These are phyloP conservation scores for Lolium multiflorum DNA, from an alignment of 176 grass and related monocot species.

Conservation along the genomic window DNA sequence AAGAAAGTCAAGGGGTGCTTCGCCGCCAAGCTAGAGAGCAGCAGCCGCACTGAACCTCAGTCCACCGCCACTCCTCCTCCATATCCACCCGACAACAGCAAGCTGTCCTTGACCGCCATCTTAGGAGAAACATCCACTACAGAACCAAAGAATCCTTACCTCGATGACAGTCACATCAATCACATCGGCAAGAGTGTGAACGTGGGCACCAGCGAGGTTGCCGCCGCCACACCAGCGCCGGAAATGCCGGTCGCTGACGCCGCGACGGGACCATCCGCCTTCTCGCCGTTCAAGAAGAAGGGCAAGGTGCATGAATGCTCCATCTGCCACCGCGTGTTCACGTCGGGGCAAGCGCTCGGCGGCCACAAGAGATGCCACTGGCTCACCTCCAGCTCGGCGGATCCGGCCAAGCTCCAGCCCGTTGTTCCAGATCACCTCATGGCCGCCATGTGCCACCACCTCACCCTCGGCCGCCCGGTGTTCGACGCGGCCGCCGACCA, in stretches of 20 bases:
- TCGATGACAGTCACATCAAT: too few relatives aligned
- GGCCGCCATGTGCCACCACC: slow-evolving; percentile 48
- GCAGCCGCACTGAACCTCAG: slow-evolving; percentile 24
- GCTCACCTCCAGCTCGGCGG: slow-evolving; percentile 55
- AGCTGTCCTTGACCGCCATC: not conserved
- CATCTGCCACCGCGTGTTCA: slow-evolving; percentile 87
- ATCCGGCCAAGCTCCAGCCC: slow-evolving; percentile 54
- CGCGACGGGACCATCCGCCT: not conserved
- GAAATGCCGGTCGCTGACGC: slow-evolving; percentile 47
- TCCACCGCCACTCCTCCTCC: not conserved
- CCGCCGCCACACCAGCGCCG: not conserved
- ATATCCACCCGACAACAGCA: not conserved
- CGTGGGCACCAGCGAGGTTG: not conserved
- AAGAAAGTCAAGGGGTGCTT: slow-evolving; percentile 92
- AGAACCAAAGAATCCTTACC: not conserved
- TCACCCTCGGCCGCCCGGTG: slow-evolving; percentile 48
- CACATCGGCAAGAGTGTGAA: not conserved
- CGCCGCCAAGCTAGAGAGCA: slow-evolving; percentile 57
- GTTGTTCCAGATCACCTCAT: slow-evolving; percentile 41
- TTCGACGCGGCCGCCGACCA: slow-evolving; percentile 29
- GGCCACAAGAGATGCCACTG: slow-evolving; percentile 94
- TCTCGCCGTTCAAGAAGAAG: slow-evolving; percentile 59
- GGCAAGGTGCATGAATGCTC: slow-evolving; percentile 90
- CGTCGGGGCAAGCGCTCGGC: slow-evolving; percentile 84
- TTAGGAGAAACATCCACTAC: not conserved